phyloP scores from a whole-genome alignment of 306 rosid genomes.

The Glycyrrhiza uralensis region DNA sequence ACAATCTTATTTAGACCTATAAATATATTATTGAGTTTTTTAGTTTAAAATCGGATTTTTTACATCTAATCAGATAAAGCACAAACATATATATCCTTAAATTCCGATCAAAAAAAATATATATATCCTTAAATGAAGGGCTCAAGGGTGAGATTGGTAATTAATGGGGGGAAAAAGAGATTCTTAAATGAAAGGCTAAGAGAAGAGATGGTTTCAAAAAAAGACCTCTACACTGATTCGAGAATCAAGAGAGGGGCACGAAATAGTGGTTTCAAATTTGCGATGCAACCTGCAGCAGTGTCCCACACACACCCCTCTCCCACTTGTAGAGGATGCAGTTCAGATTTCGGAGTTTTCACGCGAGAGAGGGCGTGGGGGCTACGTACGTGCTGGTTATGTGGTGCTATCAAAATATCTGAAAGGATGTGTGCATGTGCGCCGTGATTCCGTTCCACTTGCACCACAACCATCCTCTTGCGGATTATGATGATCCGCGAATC shows the following conservation, averaged over 20 bases:
- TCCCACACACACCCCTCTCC: neutral
- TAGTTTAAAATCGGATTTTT: too few relatives aligned
- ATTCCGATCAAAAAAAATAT: too few relatives aligned
- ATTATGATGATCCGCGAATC: constrained; percentile 11
- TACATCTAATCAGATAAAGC: too few relatives aligned
- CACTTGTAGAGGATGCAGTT: neutral
- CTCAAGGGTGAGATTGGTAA: neutral
- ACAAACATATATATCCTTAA: too few relatives aligned
- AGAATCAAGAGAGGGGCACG: neutral
- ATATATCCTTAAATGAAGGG: too few relatives aligned
- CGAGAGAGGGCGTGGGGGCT: neutral
- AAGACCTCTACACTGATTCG: neutral
- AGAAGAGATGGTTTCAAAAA: constrained; percentile 1
- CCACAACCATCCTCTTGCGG: neutral
- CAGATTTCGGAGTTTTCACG: neutral
- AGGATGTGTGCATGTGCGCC: neutral
- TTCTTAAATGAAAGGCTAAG: neutral
- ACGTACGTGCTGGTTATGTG: constrained; percentile 17
- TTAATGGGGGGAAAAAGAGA: neutral
- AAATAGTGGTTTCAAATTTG: neutral
- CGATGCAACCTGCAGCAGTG: neutral
- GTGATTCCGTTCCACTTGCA: neutral
- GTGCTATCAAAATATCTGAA: constrained; percentile 4
- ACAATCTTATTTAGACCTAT: too few relatives aligned
- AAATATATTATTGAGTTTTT: too few relatives aligned